Evolutionary conservation across 768 basidiomycete genomes (phyloP).

Genomic region (Tricholoma saponaceum): DNA sequence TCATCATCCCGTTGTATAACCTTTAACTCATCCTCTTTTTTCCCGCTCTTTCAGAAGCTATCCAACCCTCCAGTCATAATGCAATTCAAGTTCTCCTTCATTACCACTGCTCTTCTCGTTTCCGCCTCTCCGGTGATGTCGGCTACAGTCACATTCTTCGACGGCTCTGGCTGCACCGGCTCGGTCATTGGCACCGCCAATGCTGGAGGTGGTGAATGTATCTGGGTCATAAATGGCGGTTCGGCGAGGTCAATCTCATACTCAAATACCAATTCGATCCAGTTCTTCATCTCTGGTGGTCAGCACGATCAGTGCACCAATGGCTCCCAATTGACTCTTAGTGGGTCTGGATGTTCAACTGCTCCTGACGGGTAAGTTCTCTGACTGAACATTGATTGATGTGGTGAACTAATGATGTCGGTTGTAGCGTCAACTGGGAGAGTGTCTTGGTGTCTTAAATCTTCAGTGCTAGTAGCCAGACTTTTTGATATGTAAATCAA

Average conservation of each 20-base stretch:
- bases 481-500: too few species aligned
- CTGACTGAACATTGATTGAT: constrained; percentile 5
- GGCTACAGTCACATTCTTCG: constrained; percentile 2
- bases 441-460: neutral
- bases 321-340: neutral
- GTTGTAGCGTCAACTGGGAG: constrained; percentile 15
- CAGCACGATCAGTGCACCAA: too few species aligned
- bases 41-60: constrained; percentile 11
- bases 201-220: too few species aligned
- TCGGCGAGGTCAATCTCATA: too few species aligned
- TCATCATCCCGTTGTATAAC: too few species aligned
- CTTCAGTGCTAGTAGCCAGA: too few species aligned
- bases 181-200: too few species aligned
- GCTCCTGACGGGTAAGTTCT: constrained; percentile 13
- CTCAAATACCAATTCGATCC: too few species aligned
- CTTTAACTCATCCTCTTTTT: neutral
- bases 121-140: constrained; percentile 12
- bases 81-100: constrained; percentile 15
- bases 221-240: too few species aligned
- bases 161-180: too few species aligned
- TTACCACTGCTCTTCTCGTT: constrained; percentile 8
- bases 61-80: constrained; percentile 8
- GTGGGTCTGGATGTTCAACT: constrained; percentile 15
- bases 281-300: too few species aligned
- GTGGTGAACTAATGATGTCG: constrained; percentile 1